These are phyloP conservation scores for Astrothelium subdiscretum DNA, from an alignment of 495 filamentous ascomycete species.

Conservation along the genomic window DNA sequence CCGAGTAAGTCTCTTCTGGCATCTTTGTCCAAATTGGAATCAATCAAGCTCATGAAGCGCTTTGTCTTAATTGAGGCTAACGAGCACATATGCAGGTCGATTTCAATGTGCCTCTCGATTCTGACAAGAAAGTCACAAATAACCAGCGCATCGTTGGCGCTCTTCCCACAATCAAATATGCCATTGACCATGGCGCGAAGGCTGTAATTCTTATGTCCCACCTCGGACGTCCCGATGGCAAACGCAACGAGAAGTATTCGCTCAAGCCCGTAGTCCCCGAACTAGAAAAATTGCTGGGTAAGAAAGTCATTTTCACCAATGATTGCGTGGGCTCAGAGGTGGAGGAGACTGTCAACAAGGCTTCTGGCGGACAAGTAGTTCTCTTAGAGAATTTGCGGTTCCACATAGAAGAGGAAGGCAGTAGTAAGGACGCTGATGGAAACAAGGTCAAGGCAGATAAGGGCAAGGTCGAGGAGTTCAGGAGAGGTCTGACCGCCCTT, in stretches of 20 bases:
- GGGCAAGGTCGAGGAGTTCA: slow-evolving; percentile 80
- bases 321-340: slow-evolving; percentile 85
- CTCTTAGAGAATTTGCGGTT: slow-evolving; percentile 96
- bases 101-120: slow-evolving; percentile 97
- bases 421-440: slow-evolving; percentile 77
- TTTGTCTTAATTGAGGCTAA: background rate
- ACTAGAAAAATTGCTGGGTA: slow-evolving; percentile 79
- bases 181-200: slow-evolving; percentile 86
- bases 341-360: slow-evolving; percentile 79
- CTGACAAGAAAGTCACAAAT: slow-evolving; percentile 87
- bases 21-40: background rate
- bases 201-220: slow-evolving; percentile 97
- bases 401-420: slow-evolving; percentile 95
- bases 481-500: slow-evolving; percentile 85
- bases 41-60: background rate
- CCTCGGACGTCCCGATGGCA: slow-evolving; percentile 88
- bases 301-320: slow-evolving; percentile 70
- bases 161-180: slow-evolving; percentile 96
- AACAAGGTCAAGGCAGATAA: slow-evolving; percentile 96
- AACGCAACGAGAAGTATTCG: slow-evolving; percentile 82
- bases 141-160: slow-evolving; percentile 96
- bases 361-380: slow-evolving; percentile 71
- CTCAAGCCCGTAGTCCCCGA: slow-evolving; percentile 85
- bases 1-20: slow-evolving; percentile 50
- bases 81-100: slow-evolving; percentile 55